Conservation (phyloP, 768 basidiomycete genomes). For the Asterophora lycoperdoides region DNA sequence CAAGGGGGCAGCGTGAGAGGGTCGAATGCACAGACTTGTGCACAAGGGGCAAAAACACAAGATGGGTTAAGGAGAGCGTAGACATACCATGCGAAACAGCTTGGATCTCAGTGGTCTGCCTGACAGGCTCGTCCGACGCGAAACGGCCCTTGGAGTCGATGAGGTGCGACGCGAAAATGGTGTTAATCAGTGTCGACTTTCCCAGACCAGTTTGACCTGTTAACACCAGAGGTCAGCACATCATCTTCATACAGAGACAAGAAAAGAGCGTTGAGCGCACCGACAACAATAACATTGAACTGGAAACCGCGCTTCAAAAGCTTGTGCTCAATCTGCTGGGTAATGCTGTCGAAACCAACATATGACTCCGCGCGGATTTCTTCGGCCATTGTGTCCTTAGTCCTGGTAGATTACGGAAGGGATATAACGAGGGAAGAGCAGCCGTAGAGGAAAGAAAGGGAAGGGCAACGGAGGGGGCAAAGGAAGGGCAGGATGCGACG, state of each 20-base stretch:
- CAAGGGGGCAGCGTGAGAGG: not conserved
- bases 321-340: constrained; percentile 98
- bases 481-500: not conserved
- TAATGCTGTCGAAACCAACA: constrained; percentile 98
- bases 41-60: too few relatives aligned
- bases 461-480: not conserved
- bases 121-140: constrained; percentile 80
- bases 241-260: too few relatives aligned
- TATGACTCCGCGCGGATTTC: constrained; percentile 92
- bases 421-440: not conserved
- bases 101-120: constrained; percentile 97
- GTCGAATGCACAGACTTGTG: not conserved
- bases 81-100: constrained; percentile 85
- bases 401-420: not conserved
- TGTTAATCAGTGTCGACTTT: constrained; percentile 98
- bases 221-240: not conserved
- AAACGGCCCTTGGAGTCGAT: constrained; percentile 96
- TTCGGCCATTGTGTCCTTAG: constrained; percentile 33
- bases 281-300: constrained; percentile 97
- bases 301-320: constrained; percentile 98
- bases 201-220: constrained; percentile 95
- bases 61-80: not conserved
- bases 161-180: constrained; percentile 97
- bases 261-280: constrained; percentile 43
- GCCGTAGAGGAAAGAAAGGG: not conserved